phyloP scores from a whole-genome alignment of 441 rosid genomes.

The Eruca vesicaria region DNA sequence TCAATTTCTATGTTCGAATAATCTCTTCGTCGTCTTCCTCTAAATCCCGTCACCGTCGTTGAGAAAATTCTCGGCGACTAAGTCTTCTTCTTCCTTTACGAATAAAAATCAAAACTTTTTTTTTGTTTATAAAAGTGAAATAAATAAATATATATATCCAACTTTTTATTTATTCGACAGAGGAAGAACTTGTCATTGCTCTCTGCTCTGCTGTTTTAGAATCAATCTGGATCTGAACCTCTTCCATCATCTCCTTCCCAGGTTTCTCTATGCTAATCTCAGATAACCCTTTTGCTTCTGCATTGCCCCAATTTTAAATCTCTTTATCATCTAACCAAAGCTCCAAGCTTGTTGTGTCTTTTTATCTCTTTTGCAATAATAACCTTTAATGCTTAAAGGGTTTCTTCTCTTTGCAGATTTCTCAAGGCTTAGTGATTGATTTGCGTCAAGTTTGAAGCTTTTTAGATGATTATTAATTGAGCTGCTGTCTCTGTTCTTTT shows the following conservation, averaged over 20 bases:
- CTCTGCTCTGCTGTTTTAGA: constrained; percentile 16
- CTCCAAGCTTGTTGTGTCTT: not conserved
- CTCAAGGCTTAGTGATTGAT: too few species aligned
- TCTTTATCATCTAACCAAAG: not conserved
- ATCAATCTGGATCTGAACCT: constrained; percentile 40
- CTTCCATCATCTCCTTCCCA: constrained; percentile 4
- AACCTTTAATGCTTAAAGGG: not conserved
- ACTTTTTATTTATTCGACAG: too few species aligned
- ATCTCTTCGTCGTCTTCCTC: constrained; percentile 16
- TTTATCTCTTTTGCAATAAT: not conserved
- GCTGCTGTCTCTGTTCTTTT: constrained; percentile 29
- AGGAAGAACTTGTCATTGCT: constrained; percentile 16
- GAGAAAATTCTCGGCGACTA: constrained; percentile 25
- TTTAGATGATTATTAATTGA: constrained; percentile 23
- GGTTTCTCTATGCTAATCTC: constrained; percentile 19
- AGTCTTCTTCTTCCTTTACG: constrained; percentile 12
- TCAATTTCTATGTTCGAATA: too few species aligned
- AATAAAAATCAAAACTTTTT: constrained; percentile 26
- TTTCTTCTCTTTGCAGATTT: constrained; percentile 12
- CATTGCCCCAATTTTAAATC: constrained; percentile 1
- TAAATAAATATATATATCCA: too few species aligned
- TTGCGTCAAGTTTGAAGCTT: constrained; percentile 24
- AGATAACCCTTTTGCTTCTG: not conserved
- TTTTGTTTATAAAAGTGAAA: too few species aligned
- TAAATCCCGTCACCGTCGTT: constrained; percentile 35